Evolutionary conservation across 164 flowering plant species (phyloP), one percentile per base, ranked within the genome.

Genomic region (Cinnamomum micranthum): DNA sequence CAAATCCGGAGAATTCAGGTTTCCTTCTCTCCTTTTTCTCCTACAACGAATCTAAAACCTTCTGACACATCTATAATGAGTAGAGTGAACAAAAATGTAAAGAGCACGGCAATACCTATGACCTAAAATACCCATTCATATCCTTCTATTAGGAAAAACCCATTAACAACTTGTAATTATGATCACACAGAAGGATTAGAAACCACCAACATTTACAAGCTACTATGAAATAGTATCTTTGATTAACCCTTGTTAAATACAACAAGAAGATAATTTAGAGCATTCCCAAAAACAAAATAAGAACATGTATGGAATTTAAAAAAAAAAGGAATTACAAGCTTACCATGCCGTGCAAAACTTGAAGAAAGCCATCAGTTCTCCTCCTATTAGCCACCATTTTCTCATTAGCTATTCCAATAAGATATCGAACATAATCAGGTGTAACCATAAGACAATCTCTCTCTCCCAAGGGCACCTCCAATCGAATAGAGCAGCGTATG

Each of bases 391-490:
- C 85, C 74, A 62, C 74, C 95, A 91, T 89, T 75, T 94, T 94
- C 85, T 82, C 89, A 81, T 94, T 94, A 0, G 97, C 96, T 71
- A 90, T 76, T 23, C 73, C 87, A 27, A 92, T 88, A 33, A 94
- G 84, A 77, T 79, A 92, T 82, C 82, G 73, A 59, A 91, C 88
- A 75, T 88, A 92, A 80, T 91, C 95, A 0, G 74, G 77, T 17
- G 90, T 80, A 69, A 91, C 98, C 87, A 87, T 73, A 33, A 92
- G 66, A 71, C 76, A 52, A 10, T 72, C 74, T 0, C 63, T 76
- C 60, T 78, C 80, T 3, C 98, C 97, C 72, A 94, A 75, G 23
- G 97, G 98, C 71, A 94, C 94, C 81, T 94, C 98, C 78, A 94
- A 15, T 50, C 96, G 77, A n/a, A 94, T 89, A 12, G 98, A 92